Base-by-base conservation (phyloP, 768 basidiomycete genomes). In the Tricholoma furcatifolium region DNA sequence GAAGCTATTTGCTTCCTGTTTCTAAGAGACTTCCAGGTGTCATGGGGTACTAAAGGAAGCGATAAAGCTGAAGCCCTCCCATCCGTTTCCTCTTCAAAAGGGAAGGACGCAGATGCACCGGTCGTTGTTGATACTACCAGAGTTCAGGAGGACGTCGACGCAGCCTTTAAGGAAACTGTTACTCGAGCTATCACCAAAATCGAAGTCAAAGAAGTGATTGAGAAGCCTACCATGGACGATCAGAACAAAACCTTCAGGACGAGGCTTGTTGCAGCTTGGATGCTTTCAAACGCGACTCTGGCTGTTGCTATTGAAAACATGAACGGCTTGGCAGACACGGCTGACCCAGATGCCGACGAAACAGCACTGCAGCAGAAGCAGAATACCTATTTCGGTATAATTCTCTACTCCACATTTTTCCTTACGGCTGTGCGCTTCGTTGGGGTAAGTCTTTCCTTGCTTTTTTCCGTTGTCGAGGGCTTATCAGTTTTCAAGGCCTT, bases 31-130 rank as follows among this genome's bases (percentile, higher is more conserved):
- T 56, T 35, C 18, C 54, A 88, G 82, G 88, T 92, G 17, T 91
- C 88, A 12, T 95, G 94, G 93, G 93, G 93, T 71, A 96, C 93
- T 9, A 94, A 95, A 72, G 93, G 92, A 44, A 89, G 86, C 50
- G 96, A 98, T 73, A 95, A 95, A 68, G 94, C 87, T 2, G 95
- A 97, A 62, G 87, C 87, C 3, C 75, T 98, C 8, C 95, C 95
- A 2, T 90, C 93, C 0, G 83, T 96, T 15, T 89, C 88, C 1
- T 93, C 94, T 7, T 87, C 83, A 57, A 94, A 94, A 67, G 71
- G 77, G 39, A 87, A 88, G 66, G 88, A 84, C 51, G 79, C 81
- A 2, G 91, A 87, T 35, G 81, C 80, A 3, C 79, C 81, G 10
- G 88, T 93, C 27, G 92, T 96, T 14, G 93, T 95, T 62, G 94